phyloP scores from a whole-genome alignment of 148 eudicot genomes.

The Camellia granthamiana region DNA sequence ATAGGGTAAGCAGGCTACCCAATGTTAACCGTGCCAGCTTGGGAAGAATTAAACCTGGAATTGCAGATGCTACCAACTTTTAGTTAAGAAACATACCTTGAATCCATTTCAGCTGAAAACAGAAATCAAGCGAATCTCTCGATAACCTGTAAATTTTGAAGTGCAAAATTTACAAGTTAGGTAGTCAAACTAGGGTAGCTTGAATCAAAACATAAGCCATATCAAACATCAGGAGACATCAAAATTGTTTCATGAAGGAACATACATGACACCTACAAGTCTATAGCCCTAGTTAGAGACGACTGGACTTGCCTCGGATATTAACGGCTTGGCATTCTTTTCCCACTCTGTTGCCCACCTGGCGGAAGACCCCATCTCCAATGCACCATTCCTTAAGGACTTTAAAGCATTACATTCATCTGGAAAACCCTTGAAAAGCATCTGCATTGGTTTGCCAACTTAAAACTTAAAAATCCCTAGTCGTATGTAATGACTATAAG shows the following conservation, averaged over 20 bases:
- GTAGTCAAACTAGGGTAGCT: neutral
- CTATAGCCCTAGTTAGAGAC: neutral
- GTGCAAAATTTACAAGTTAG: neutral
- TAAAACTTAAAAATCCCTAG: neutral
- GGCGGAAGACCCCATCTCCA: neutral
- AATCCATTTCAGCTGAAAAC: neutral
- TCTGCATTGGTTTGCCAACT: slow-evolving; percentile 31
- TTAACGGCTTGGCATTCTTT: slow-evolving; percentile 74
- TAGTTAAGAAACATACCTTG: neutral
- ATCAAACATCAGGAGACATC: neutral
- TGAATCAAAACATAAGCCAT: neutral
- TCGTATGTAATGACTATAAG: neutral
- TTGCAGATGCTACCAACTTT: slow-evolving; percentile 3
- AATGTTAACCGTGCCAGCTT: too few relatives aligned
- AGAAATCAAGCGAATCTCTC: slow-evolving; percentile 20
- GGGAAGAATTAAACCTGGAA: neutral
- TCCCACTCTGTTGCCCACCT: slow-evolving; percentile 91
- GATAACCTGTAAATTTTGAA: slow-evolving; percentile 30
- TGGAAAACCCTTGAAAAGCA: slow-evolving; percentile 87
- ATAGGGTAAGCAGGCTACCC: neutral
- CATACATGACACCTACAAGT: neutral
- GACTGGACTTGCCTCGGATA: slow-evolving; percentile 47
- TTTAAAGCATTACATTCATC: slow-evolving; percentile 50
- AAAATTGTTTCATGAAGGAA: neutral
- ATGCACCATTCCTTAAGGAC: slow-evolving; percentile 27